Evolutionary conservation across 257 asterid genomes (phyloP).

Genomic region (Solanum appendiculatum): DNA sequence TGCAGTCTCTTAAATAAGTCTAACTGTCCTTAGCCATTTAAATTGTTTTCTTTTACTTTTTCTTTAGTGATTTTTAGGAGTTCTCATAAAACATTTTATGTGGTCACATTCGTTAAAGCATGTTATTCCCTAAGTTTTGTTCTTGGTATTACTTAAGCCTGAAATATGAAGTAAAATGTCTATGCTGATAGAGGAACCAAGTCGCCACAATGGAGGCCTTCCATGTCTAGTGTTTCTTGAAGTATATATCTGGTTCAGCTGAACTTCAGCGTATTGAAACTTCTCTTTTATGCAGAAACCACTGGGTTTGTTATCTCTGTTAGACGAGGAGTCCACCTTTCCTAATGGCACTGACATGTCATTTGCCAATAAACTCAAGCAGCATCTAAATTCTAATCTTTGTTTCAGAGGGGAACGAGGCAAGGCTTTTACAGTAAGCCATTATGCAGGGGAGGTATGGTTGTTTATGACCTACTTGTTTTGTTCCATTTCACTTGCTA

Average conservation of each 20-base stretch:
- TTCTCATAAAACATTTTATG: background rate
- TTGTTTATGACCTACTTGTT: background rate
- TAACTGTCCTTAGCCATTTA: background rate
- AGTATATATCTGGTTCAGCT: background rate
- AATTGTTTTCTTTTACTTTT: background rate
- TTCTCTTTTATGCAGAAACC: slow-evolving; percentile 68
- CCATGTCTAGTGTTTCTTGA: background rate
- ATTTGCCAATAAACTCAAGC: slow-evolving; percentile 88
- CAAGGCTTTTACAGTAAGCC: slow-evolving; percentile 76
- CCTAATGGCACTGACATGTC: slow-evolving; percentile 97
- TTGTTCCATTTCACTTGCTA: background rate
- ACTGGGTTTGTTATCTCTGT: slow-evolving; percentile 76
- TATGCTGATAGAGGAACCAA: background rate
- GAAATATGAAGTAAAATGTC: background rate
- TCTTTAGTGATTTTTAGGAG: background rate
- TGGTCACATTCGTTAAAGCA: background rate
- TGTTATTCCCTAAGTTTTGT: background rate
- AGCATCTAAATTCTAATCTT: slow-evolving; percentile 69
- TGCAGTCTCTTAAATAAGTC: slow-evolving; percentile 1
- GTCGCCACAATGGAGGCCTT: background rate
- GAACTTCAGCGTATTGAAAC: background rate
- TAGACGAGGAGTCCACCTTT: slow-evolving; percentile 95
- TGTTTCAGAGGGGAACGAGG: slow-evolving; percentile 83
- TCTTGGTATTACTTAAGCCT: background rate
- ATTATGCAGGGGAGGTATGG: slow-evolving; percentile 97